Percentiles rank a stretch among this genome's conserved stretches.
Conservation (phyloP, 371 early-diverging fungal species). For the Saksenaea vasiformis region DNA sequence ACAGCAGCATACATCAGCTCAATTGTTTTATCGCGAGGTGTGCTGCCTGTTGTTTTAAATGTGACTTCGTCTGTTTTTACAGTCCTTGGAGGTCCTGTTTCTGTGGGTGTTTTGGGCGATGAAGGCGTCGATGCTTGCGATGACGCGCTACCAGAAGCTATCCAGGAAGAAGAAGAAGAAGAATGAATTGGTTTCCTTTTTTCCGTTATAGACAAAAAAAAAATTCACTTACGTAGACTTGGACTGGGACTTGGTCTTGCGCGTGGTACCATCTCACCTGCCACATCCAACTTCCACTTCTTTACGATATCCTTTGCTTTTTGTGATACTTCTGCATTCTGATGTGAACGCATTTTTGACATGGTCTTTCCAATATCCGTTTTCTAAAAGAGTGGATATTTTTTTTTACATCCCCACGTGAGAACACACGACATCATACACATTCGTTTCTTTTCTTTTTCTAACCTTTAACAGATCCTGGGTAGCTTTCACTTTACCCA, state of each 20-base stretch:
- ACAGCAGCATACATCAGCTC: conserved; percentile 86
- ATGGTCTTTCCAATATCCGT: conserved; percentile 80
- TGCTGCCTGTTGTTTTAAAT: conserved; percentile 63
- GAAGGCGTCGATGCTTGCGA: conserved; percentile 21
- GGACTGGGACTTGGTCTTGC: not conserved
- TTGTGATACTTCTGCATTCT: conserved; percentile 57
- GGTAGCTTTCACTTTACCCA: conserved; percentile 29
- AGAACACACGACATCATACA: not conserved
- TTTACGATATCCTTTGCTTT: conserved; percentile 70
- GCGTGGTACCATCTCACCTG: not conserved
- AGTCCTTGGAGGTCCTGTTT: conserved; percentile 55
- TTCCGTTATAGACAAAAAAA: not conserved
- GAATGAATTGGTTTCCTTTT: not conserved
- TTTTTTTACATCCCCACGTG: not conserved
- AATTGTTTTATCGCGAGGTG: conserved; percentile 78
- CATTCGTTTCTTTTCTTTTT: not conserved
- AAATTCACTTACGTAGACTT: conserved; percentile 7
- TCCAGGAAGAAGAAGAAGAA: conserved; percentile 3
- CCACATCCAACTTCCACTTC: conserved; percentile 83
- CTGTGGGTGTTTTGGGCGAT: conserved; percentile 20
- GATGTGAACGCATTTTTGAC: conserved; percentile 67
- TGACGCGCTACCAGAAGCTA: conserved; percentile 12
- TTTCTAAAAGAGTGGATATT: conserved; percentile 44
- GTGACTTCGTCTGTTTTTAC: conserved; percentile 65
- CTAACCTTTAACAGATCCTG: conserved; percentile 36